Evolutionary conservation across 352 stramenopile genomes (phyloP).

Genomic region (Plasmopara muralis): DNA sequence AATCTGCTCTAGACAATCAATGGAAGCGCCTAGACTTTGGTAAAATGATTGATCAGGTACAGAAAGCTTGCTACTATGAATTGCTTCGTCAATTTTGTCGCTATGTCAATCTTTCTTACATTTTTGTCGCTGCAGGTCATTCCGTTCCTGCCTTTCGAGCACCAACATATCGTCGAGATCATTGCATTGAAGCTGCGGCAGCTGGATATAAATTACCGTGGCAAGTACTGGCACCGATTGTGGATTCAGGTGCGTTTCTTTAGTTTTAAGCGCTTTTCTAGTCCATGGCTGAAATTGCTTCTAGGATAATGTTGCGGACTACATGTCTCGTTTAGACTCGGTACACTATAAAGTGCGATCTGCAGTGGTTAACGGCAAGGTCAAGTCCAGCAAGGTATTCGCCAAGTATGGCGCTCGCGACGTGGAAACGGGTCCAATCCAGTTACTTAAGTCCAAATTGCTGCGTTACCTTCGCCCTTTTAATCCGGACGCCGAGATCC

Average conservation of each 20-base stretch:
- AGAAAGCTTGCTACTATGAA: neutral
- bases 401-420: slow-evolving; percentile 81
- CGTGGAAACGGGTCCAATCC: slow-evolving; percentile 69
- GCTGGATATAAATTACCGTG: slow-evolving; percentile 66
- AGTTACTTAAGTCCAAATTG: slow-evolving; percentile 77
- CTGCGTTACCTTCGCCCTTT: slow-evolving; percentile 70
- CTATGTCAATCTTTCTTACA: neutral
- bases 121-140: slow-evolving; percentile 44
- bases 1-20: slow-evolving; percentile 68
- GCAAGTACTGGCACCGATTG: slow-evolving; percentile 68
- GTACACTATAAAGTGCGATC: slow-evolving; percentile 69
- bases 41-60: slow-evolving; percentile 83
- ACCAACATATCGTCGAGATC: slow-evolving; percentile 69
- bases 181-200: slow-evolving; percentile 75
- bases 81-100: neutral
- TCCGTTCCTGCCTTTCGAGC: slow-evolving; percentile 85
- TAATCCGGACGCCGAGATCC: slow-evolving; percentile 65
- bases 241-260: slow-evolving; percentile 53
- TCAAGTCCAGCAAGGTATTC: slow-evolving; percentile 62
- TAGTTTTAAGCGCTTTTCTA: neutral
- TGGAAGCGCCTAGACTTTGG: slow-evolving; percentile 86
- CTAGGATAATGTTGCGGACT: slow-evolving; percentile 45
- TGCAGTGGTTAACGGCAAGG: slow-evolving; percentile 36
- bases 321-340: slow-evolving; percentile 67
- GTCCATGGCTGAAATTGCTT: neutral